These are phyloP conservation scores for Ramaria sp. DNA, from an alignment of 768 basidiomycete genomes.

Conservation along the genomic window DNA sequence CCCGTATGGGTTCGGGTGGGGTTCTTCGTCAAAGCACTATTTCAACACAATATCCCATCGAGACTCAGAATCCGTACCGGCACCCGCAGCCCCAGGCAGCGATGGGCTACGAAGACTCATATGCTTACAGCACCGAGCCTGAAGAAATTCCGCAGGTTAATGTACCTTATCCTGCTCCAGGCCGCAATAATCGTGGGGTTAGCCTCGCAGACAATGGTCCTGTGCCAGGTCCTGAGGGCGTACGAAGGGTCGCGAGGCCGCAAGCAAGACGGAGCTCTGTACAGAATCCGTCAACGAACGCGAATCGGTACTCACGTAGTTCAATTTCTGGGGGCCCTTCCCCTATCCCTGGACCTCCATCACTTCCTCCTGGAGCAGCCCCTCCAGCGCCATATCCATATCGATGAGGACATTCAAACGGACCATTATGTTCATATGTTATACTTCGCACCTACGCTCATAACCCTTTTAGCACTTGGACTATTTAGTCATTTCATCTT, in stretches of 20 bases:
- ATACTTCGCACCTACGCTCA: background rate
- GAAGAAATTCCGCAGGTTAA: constrained; percentile 26
- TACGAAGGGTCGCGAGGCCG: constrained; percentile 66
- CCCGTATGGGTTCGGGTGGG: constrained; percentile 25
- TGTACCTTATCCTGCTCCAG: constrained; percentile 4
- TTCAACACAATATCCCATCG: constrained; percentile 31
- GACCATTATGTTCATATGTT: background rate
- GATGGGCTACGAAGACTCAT: constrained; percentile 26
- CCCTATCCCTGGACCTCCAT: constrained; percentile 21
- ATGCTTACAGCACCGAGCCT: constrained; percentile 24
- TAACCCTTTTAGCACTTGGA: background rate
- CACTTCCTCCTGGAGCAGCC: constrained; percentile 68
- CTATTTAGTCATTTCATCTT: constrained; percentile 1
- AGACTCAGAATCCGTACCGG: constrained; percentile 51
- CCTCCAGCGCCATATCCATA: constrained; percentile 35
- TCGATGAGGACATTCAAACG: background rate
- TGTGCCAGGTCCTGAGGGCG: constrained; percentile 67
- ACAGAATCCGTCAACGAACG: constrained; percentile 44
- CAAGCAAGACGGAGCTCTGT: constrained; percentile 47
- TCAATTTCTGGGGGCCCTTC: constrained; percentile 23
- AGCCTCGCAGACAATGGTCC: constrained; percentile 77
- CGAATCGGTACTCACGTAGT: constrained; percentile 51
- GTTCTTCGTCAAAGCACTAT: constrained; percentile 30
- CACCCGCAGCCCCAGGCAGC: constrained; percentile 30
- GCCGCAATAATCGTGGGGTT: constrained; percentile 43